Base-by-base conservation (phyloP, 805 yeast genomes). In the Myxozyma nipponensis region DNA sequence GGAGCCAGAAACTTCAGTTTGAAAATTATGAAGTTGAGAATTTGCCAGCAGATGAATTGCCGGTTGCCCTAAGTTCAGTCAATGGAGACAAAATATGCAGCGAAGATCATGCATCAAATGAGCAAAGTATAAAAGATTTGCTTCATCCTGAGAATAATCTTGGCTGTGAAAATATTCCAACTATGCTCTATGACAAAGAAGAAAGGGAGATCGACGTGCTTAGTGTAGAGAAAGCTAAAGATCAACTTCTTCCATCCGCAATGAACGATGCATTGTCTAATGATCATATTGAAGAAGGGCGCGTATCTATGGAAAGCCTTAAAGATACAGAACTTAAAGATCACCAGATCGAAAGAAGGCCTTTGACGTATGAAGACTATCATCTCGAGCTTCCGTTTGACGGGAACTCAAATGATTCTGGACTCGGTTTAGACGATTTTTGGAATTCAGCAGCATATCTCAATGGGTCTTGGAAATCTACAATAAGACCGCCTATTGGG, bases 401-500 rank as follows among this genome's bases (percentile, higher is more conserved):
- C 25, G 23, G 39, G 7, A 28, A 32, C 13, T n/a, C 9, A 18
- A 26, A 28, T 7, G 49, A 52, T n/a, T 23, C 35, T 25, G 46
- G 52, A 23, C 50, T 49, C n/a, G 56, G 56, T 6, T 36, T 52
- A 22, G 49, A 52, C 39, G 53, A 49, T n/a, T 52, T 48, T 26
- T 42, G 48, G 22, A 44, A 35, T 34, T 52, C 56, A 1, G n/a
- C 30, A 4, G 43, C 56, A 24, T 52, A 35, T 35, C 38, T 35
- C 6, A 18, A 35, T 18, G 38, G 42, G 6, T 39, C 42, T 7
- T 39, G 42, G 32, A 39, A 39, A 21, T 9, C 40, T 5, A 54
- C 58, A 2, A 52, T 54, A 32, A 47, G 44, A 39, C 42, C 58
- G 28, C 24, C 49, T 3, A 38, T 51, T 4, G 57, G 58, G 2